These are phyloP conservation scores for Quercus lobata DNA, from an alignment of 331 rosid species.

Conservation along the genomic window DNA sequence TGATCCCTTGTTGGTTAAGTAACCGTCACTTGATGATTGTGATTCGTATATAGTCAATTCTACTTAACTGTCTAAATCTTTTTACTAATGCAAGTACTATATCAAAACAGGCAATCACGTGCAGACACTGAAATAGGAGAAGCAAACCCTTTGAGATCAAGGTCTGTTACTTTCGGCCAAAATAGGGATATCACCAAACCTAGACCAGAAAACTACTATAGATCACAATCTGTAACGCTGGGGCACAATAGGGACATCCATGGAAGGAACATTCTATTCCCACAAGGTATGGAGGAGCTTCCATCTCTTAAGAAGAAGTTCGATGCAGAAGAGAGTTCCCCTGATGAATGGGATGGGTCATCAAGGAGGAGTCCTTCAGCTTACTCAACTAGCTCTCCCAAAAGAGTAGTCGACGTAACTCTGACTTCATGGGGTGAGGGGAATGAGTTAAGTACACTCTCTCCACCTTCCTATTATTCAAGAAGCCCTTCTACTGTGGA, in stretches of 20 bases:
- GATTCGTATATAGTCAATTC: too few relatives aligned
- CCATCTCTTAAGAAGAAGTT: constrained; percentile 27
- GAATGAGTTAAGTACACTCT: constrained; percentile 14
- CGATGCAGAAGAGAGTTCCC: constrained; percentile 41
- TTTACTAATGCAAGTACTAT: constrained; percentile 29
- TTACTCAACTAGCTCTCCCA: constrained; percentile 47
- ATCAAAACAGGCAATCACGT: constrained; percentile 31
- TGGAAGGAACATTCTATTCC: constrained; percentile 27
- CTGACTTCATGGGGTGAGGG: constrained; percentile 28
- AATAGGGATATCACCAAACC: constrained; percentile 37
- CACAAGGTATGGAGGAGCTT: constrained; percentile 31
- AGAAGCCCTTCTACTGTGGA: not conserved
- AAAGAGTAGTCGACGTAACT: constrained; percentile 28
- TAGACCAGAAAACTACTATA: constrained; percentile 3
- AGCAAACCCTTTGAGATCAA: constrained; percentile 33
- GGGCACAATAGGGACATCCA: constrained; percentile 41
- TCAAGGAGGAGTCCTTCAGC: constrained; percentile 34
- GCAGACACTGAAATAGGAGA: constrained; percentile 19
- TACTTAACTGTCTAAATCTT: not conserved
- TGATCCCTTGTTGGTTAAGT: too few relatives aligned
- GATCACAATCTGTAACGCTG: constrained; percentile 33
- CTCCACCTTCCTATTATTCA: not conserved
- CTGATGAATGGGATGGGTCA: constrained; percentile 46
- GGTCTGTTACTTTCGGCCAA: constrained; percentile 19
- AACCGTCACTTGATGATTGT: too few relatives aligned